Base-by-base conservation (phyloP, 2,329 filamentous ascomycete species). In the Fonsecaea nubica region DNA sequence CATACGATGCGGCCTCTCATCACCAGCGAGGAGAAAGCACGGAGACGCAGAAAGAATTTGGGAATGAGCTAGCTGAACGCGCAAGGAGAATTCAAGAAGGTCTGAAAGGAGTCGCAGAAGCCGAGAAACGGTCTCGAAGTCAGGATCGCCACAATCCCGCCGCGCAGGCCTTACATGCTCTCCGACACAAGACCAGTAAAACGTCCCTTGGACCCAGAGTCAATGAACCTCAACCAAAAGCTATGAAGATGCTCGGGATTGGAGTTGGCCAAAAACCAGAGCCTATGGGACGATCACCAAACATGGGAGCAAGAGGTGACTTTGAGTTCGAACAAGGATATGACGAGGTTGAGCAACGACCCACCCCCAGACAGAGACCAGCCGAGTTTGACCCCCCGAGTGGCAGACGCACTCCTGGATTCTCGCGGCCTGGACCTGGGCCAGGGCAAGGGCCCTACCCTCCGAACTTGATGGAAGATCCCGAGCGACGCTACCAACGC, bases 1-100 rank as follows among this genome's bases (percentile, higher is more conserved):
- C 85, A 68, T 78, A 82, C 6, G 84, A 86, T 62, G 70, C 84
- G 12, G 69, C 75, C 35, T 65, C 72, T n/a, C 75, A 75, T 32
- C 81, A 83, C 64, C 75, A 78, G 32, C 78, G 81, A 33, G 77
- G 76, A 18, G 79, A 75, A 13, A 84, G 82, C 68, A 80, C 80
- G 1, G 82, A 83, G 67, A 84, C 82, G 2, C 78, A 83, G 70
- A 77, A 76, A 61, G 82, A 84, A 66, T 82, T 84, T 63, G 81
- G 78, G 8, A 79, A 78, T 40, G 82, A 84, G 67, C 74, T 84
- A 15, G 82, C 82, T 1, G 80, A 83, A 72, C 76, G 82, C 59
- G 77, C 81, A 59, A 76, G 77, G 58, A 80, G 76, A 63, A 81
- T 84, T 54, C 80, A 83, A 69, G 82, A 83, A 67, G 82, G 82